Percentiles rank a stretch among this genome's conserved stretches.
These are phyloP conservation scores for Globisporangium polare DNA, from an alignment of 352 stramenopile species.

Conservation along the genomic window DNA sequence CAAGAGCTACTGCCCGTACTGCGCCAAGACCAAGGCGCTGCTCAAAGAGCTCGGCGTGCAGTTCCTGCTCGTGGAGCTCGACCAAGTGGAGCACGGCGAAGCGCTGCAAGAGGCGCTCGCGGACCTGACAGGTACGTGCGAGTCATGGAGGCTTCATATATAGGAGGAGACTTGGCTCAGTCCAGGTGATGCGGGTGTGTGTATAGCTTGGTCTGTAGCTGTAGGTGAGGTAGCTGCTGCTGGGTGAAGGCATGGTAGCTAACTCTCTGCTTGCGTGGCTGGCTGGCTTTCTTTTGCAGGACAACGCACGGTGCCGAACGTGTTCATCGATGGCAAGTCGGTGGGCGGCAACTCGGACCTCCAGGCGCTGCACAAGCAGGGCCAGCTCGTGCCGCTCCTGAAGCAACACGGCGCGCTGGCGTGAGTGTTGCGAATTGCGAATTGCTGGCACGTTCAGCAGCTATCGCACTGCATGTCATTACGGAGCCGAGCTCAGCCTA, in stretches of 20 bases:
- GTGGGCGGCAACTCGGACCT: conserved; percentile 96
- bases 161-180: background rate
- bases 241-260: background rate
- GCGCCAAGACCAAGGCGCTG: conserved; percentile 67
- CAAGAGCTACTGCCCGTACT: conserved; percentile 96
- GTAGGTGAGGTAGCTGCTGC: background rate
- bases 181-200: background rate
- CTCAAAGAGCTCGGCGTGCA: conserved; percentile 47
- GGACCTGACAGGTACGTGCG: conserved; percentile 41
- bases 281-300: conserved; percentile 13
- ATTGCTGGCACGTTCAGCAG: too few species aligned
- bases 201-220: background rate
- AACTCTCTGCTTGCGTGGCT: background rate
- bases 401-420: conserved; percentile 15
- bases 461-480: background rate
- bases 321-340: conserved; percentile 95
- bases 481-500: background rate
- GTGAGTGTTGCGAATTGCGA: background rate
- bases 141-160: background rate
- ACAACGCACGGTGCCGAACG: conserved; percentile 95
- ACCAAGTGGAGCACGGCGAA: conserved; percentile 42
- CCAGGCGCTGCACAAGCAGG: conserved; percentile 75
- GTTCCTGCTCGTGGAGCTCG: conserved; percentile 62
- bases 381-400: conserved; percentile 75
- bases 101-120: conserved; percentile 59